These are phyloP conservation scores for Naganishia antarctica DNA, from an alignment of 768 basidiomycete species.

Conservation along the genomic window DNA sequence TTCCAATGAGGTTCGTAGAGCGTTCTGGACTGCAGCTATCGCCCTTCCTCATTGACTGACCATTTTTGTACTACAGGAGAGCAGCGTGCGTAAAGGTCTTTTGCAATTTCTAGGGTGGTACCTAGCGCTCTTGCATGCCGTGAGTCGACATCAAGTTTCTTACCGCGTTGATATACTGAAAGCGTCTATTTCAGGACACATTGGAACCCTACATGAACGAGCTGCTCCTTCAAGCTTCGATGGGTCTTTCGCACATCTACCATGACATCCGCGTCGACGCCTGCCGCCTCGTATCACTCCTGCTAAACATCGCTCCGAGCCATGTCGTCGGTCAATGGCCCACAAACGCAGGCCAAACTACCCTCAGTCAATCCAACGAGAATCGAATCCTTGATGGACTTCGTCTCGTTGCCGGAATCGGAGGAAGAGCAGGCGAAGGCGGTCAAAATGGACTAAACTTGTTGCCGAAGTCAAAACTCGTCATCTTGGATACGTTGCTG, in stretches of 20 bases:
- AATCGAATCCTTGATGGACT: constrained; percentile 44
- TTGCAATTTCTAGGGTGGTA: constrained; percentile 69
- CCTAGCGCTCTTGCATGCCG: constrained; percentile 60
- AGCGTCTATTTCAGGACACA: constrained; percentile 66
- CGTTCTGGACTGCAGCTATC: background rate
- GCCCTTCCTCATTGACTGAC: constrained; percentile 22
- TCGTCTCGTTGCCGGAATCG: constrained; percentile 43
- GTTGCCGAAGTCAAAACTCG: constrained; percentile 35
- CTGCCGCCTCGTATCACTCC: constrained; percentile 68
- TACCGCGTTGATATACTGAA: no score
- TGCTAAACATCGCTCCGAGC: constrained; percentile 66
- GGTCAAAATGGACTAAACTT: constrained; percentile 34
- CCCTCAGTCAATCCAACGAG: constrained; percentile 30
- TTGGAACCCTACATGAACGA: constrained; percentile 69
- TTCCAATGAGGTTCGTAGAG: constrained; percentile 66
- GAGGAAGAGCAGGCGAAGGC: constrained; percentile 39
- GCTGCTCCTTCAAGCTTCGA: constrained; percentile 77
- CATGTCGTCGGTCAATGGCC: constrained; percentile 67
- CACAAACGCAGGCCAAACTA: constrained; percentile 28
- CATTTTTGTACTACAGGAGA: constrained; percentile 58
- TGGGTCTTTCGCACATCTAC: constrained; percentile 89
- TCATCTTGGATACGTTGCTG: constrained; percentile 38
- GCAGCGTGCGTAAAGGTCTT: constrained; percentile 68
- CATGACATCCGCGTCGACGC: constrained; percentile 91
- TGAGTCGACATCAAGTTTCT: no score